Evolutionary conservation across 2,329 filamentous ascomycete genomes (phyloP).

Genomic region (Xylariaceae sp.): DNA sequence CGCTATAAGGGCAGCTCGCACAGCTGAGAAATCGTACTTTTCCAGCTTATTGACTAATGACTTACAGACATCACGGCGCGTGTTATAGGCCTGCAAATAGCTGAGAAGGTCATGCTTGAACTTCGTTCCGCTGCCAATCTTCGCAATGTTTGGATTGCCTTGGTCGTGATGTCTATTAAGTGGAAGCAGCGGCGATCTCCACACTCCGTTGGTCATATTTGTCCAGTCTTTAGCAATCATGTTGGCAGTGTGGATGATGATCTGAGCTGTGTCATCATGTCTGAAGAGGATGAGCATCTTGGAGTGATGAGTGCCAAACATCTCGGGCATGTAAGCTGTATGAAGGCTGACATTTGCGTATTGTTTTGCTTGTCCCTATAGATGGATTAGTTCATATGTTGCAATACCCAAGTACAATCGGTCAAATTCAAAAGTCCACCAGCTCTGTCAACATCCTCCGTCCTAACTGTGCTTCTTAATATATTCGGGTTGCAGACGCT

Average conservation of each 20-base stretch:
- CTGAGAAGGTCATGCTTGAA: slow-evolving; percentile 74
- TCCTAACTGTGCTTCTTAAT: too few species aligned
- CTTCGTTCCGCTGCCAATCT: slow-evolving; percentile 57
- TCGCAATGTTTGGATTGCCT: slow-evolving; percentile 10
- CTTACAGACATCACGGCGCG: slow-evolving; percentile 46
- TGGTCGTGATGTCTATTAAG: slow-evolving; percentile 24
- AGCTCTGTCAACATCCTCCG: too few species aligned
- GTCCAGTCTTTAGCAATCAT: slow-evolving; percentile 86
- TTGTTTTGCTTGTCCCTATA: slow-evolving; percentile 54
- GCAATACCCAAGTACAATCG: neutral
- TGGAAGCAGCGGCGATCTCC: slow-evolving; percentile 70
- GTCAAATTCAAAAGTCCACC: too few species aligned
- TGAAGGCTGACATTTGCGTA: slow-evolving; percentile 68
- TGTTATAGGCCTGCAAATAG: slow-evolving; percentile 69
- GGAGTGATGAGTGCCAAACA: slow-evolving; percentile 79
- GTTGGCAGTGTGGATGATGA: slow-evolving; percentile 86
- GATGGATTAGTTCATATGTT: neutral
- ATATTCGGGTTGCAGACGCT: too few species aligned
- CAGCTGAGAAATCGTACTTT: slow-evolving; percentile 63
- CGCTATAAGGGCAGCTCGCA: slow-evolving; percentile 70
- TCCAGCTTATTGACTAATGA: slow-evolving; percentile 53
- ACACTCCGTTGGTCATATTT: slow-evolving; percentile 82
- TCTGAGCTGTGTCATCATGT: slow-evolving; percentile 70
- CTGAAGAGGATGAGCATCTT: slow-evolving; percentile 86
- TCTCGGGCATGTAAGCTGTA: slow-evolving; percentile 73